Evolutionary conservation across 1,139 yeast species (phyloP), one percentile per base, ranked within the genome.

Genomic region (Protomyces macrosporus): DNA sequence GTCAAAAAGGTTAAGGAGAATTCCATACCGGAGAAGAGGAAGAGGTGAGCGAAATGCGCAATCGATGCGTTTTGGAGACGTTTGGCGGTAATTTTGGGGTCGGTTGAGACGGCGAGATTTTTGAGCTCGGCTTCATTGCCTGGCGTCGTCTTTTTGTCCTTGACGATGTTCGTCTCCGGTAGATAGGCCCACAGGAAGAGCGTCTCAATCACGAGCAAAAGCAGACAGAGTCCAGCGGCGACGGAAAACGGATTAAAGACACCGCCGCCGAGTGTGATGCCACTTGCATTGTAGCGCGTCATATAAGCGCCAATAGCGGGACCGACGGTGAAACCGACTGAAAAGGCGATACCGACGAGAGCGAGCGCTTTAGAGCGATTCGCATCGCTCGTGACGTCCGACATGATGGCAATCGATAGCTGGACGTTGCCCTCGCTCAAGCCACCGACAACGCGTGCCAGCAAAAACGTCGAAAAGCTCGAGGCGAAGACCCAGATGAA

Each of bases 401-500:
- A 60, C 59, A 60, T 60, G 59, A 60, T 60, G 34, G 64, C 64
- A 39, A 60, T 60, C 39, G 59, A 54, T 23, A 60, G 55, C 32
- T 60, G 64, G 4, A 60, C 64, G 54, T 60, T 60, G 53, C 64
- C 64, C 45, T 60, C 64, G 42, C 64, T 60, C 55, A 60, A 32
- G 32, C 64, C 64, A 35, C 64, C 64, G 45, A 60, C 59, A 23
- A 60, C 59, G 9, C 64, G 35, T 16, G 64, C 53, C 23, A 50
- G 55, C 23, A 60, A 33, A 34, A 60, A 60, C 39, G 59, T 53
- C 14, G 50, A 53, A 35, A 60, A 60, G 59, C 54, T 53, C 16
- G 64, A 60, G 12, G 64, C 64, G 53, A 60, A 60, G 54, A 60
- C 59, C 64, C 64, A 60, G 58, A 60, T 48, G 58, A 55, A 45